Evolutionary conservation across 495 filamentous ascomycete genomes (phyloP).

Genomic region (Podospora australis): DNA sequence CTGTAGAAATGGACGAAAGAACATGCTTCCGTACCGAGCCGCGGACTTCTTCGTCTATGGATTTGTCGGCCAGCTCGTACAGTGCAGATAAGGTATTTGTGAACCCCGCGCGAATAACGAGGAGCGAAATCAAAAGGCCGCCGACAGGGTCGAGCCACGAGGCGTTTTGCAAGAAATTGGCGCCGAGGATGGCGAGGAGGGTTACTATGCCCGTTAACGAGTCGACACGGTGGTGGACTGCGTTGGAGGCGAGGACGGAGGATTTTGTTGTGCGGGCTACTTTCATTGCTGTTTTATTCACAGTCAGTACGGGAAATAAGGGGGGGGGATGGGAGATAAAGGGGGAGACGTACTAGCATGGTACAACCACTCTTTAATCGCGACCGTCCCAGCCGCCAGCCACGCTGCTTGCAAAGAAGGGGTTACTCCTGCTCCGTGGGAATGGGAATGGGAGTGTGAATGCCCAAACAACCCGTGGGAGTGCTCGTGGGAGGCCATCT

Average conservation of each 20-base stretch:
- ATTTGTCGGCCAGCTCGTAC: constrained; percentile 82
- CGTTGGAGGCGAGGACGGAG: constrained; percentile 93
- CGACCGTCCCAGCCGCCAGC: constrained; percentile 86
- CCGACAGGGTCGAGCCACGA: constrained; percentile 94
- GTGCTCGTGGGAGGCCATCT: constrained; percentile 54
- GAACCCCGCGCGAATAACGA: constrained; percentile 89
- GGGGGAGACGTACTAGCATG: constrained; percentile 71
- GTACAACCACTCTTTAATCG: constrained; percentile 95
- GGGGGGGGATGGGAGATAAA: not conserved
- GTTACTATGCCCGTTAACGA: constrained; percentile 92
- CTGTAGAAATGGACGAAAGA: constrained; percentile 48
- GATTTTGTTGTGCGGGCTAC: constrained; percentile 91
- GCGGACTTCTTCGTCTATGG: constrained; percentile 77
- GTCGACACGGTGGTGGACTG: constrained; percentile 92
- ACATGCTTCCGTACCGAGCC: constrained; percentile 58
- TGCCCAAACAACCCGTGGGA: constrained; percentile 43
- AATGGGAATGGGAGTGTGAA: constrained; percentile 56
- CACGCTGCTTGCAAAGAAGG: constrained; percentile 91
- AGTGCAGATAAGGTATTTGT: constrained; percentile 76
- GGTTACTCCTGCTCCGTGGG: constrained; percentile 51
- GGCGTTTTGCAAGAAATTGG: constrained; percentile 76
- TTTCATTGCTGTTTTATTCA: constrained; percentile 68
- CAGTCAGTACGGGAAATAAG: not conserved
- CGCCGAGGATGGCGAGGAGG: constrained; percentile 75
- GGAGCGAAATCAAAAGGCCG: constrained; percentile 78